Evolutionary conservation across 768 basidiomycete genomes (phyloP).

Genomic region (Xanthoconium purpureum): DNA sequence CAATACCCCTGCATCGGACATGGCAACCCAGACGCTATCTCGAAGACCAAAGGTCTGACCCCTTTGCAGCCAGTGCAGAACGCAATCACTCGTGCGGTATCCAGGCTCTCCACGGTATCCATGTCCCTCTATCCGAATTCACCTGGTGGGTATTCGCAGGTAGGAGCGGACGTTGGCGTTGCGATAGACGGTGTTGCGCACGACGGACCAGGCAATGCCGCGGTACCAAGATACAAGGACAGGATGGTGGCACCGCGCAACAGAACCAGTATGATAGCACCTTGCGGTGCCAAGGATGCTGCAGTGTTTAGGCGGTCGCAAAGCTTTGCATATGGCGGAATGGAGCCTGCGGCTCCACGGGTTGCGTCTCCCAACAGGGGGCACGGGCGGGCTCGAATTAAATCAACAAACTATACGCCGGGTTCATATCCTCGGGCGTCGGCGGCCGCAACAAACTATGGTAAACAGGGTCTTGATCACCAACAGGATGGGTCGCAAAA

Average conservation of each 20-base stretch:
- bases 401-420: conserved; percentile 63
- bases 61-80: conserved; percentile 42
- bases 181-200: conserved; percentile 39
- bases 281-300: conserved; percentile 18
- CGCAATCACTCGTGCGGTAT: conserved; percentile 39
- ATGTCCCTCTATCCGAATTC: conserved; percentile 48
- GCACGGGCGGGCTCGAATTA: conserved; percentile 59
- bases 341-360: conserved; percentile 46
- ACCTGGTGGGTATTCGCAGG: conserved; percentile 30
- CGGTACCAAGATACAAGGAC: conserved; percentile 34
- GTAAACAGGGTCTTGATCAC: conserved; percentile 34
- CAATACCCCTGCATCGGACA: conserved; percentile 27
- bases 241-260: conserved; percentile 21
- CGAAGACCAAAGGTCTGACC: conserved; percentile 25
- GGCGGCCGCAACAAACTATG: conserved; percentile 35
- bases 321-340: conserved; percentile 51
- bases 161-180: conserved; percentile 30
- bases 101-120: conserved; percentile 41
- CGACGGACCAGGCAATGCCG: conserved; percentile 39
- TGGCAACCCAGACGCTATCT: conserved; percentile 20
- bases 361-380: conserved; percentile 21
- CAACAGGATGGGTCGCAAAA: conserved; percentile 32
- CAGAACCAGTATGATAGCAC: conserved; percentile 25
- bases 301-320: conserved; percentile 30
- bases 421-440: conserved; percentile 55